These are phyloP conservation scores for Gyrodon lividus DNA, from an alignment of 768 basidiomycete species.

Conservation along the genomic window DNA sequence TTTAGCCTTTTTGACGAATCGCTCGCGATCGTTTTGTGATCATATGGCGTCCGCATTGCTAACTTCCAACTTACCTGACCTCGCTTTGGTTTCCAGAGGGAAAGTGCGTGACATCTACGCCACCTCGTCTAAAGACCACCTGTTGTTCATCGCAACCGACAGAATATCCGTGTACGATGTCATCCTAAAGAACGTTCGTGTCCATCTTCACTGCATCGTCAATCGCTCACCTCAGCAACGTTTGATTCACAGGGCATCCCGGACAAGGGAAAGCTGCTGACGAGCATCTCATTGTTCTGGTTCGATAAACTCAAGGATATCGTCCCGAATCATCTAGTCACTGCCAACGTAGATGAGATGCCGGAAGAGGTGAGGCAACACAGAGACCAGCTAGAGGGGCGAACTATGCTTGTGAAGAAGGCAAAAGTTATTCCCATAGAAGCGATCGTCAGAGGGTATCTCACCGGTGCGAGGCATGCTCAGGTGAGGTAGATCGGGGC, in stretches of 20 bases:
- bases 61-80: constrained; percentile 54
- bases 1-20: not conserved
- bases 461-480: constrained; percentile 66
- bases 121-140: constrained; percentile 62
- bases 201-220: not conserved
- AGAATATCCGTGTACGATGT: constrained; percentile 97
- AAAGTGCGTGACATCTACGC: constrained; percentile 97
- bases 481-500: not conserved
- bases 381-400: constrained; percentile 72
- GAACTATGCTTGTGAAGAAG: constrained; percentile 88
- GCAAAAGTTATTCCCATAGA: constrained; percentile 90
- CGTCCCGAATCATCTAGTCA: constrained; percentile 89
- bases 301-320: constrained; percentile 78
- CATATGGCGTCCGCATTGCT: constrained; percentile 42
- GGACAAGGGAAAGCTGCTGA: constrained; percentile 87
- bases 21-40: not conserved
- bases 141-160: constrained; percentile 94
- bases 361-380: constrained; percentile 75
- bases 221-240: not conserved
- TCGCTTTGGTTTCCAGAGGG: constrained; percentile 79
- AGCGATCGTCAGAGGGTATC: constrained; percentile 93
- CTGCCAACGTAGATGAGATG: constrained; percentile 76
- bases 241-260: constrained; percentile 74
- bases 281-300: constrained; percentile 93
- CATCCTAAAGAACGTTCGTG: constrained; percentile 84